Base-by-base conservation (phyloP, 2,329 filamentous ascomycete genomes). In the Anthostomella pinea region DNA sequence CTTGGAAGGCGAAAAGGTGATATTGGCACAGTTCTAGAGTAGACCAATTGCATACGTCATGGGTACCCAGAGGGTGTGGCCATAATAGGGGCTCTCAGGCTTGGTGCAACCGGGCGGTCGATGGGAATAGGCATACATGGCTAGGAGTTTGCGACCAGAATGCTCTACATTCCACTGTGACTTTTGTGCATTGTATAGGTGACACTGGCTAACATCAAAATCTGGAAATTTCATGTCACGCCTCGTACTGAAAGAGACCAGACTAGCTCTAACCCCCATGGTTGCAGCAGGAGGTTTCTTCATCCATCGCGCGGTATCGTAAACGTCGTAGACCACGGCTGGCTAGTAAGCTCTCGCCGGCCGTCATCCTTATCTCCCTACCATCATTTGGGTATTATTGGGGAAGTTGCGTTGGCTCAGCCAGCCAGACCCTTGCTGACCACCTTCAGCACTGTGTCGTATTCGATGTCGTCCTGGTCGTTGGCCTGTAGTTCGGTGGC, bases 401-500 rank as follows among this genome's bases (percentile, higher is more conserved):
- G 38, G 34, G 31, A 31, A 24, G 26, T 8, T 27, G 14, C 9
- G 18, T 36, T 36, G 32, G 46, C 50, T 66, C 70, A 73, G 58
- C 59, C 60, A 52, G 75, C 72, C 57, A 72, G 61, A 56, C 76
- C 72, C 74, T 82, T 79, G 75, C 74, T 79, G 67, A 83, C 73
- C 42, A 68, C 72, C 66, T 73, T 75, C 65, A 88, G 69, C 60
- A 91, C 74, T 58, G 72, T 75, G 48, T 85, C 79, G 66, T 80
- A 82, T 70, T 90, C 85, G 60, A 93, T 85, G 65, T 91, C 86
- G 65, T 88, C 84, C 52, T 70, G 67, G 65, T 91, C 86, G 72
- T 90, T 90, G 71, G 85, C 86, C 73, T 93, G 86, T 56, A 90
- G 75, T 64, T 91, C 86, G 55, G 73, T 69, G 44, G 83, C 83